phyloP scores from a whole-genome alignment of 106 monocot species.

The Hemerocallis citrina region DNA sequence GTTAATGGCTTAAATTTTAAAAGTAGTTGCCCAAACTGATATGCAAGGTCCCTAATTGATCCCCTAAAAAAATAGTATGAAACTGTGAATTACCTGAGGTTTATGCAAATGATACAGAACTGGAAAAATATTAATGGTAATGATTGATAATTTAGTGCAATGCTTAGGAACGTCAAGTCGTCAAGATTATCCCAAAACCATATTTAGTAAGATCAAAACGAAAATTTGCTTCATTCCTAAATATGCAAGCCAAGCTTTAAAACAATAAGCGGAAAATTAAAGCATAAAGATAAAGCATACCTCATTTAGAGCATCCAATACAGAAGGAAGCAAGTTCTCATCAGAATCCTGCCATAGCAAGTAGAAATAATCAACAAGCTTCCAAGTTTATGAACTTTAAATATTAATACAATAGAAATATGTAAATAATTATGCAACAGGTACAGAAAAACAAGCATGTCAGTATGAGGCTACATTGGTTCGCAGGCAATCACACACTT shows the following conservation, averaged over 20 bases:
- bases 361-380: background rate
- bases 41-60: too few species aligned
- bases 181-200: background rate
- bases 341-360: slow-evolving; percentile 48
- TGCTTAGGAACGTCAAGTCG: too few species aligned
- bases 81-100: too few species aligned
- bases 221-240: background rate
- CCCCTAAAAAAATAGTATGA: too few species aligned
- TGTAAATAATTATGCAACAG: background rate
- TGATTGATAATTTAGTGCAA: too few species aligned
- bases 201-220: background rate
- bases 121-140: too few species aligned
- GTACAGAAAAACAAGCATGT: background rate
- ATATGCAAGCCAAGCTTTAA: background rate
- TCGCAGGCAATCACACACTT: too few species aligned
- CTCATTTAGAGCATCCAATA: slow-evolving; percentile 82
- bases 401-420: background rate
- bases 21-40: too few species aligned
- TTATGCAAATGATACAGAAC: too few species aligned
- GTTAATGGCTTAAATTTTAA: too few species aligned
- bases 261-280: background rate
- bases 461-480: too few species aligned
- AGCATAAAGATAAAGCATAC: slow-evolving; percentile 16
- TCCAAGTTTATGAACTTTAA: background rate
- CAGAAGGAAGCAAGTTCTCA: slow-evolving; percentile 67